These are phyloP conservation scores for Ophiostoma australiae DNA, from an alignment of 2,329 filamentous ascomycete genomes.

Conservation along the genomic window DNA sequence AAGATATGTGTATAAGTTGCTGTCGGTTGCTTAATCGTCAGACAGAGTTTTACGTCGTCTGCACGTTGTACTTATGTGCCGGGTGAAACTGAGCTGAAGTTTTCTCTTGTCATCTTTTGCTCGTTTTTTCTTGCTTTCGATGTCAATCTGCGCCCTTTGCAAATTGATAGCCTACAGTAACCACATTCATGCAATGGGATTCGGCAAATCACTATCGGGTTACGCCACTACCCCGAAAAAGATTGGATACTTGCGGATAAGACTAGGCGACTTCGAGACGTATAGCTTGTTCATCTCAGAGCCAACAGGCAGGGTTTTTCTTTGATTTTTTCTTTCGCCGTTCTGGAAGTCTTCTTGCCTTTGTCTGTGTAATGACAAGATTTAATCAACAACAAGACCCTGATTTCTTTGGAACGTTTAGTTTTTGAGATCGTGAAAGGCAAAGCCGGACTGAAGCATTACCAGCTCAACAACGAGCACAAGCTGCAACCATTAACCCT, in stretches of 20 bases:
- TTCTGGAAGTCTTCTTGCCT: not conserved
- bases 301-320: not conserved
- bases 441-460: not conserved
- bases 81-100: not conserved
- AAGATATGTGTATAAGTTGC: not conserved
- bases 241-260: conserved; percentile 1
- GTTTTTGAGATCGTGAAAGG: not conserved
- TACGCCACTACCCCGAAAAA: conserved; percentile 11
- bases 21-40: not conserved
- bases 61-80: not conserved
- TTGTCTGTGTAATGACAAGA: not conserved
- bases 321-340: not conserved
- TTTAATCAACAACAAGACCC: not conserved
- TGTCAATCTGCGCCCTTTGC: conserved; percentile 10
- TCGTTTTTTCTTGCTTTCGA: conserved; percentile 7
- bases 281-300: not conserved
- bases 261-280: not conserved
- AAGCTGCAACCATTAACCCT: not conserved
- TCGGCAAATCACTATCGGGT: conserved; percentile 6
- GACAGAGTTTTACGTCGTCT: not conserved
- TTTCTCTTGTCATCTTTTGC: not conserved
- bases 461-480: not conserved
- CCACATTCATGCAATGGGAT: not conserved
- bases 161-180: not conserved
- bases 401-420: not conserved